Evolutionary conservation across 192 early-diverging fungal species (phyloP).

Genomic region (Blastocladiella britannica): DNA sequence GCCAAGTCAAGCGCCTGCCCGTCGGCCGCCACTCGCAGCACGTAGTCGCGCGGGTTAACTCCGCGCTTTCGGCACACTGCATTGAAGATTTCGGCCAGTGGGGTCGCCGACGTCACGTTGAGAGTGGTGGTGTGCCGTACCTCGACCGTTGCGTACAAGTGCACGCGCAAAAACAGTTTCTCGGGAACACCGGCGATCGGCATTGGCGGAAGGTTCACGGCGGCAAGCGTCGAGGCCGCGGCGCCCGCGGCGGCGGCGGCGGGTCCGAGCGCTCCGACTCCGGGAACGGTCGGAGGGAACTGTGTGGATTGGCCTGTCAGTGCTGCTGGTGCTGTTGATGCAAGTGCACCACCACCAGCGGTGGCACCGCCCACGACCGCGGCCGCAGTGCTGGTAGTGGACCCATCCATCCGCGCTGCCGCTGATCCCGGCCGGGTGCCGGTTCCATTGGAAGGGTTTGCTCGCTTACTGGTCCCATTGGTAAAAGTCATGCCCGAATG

Average conservation of each 20-base stretch:
- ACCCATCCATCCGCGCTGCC: too few relatives aligned
- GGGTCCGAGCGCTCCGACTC: slow-evolving; percentile 3
- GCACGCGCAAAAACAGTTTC: slow-evolving; percentile 27
- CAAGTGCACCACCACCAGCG: too few relatives aligned
- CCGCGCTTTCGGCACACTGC: slow-evolving; percentile 72
- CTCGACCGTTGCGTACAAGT: slow-evolving; percentile 45
- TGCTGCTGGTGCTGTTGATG: too few relatives aligned
- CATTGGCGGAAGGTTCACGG: not conserved
- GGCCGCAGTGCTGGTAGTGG: too few relatives aligned
- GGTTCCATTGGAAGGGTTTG: too few relatives aligned
- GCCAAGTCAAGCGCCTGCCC: not conserved
- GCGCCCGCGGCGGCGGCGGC: slow-evolving; percentile 1
- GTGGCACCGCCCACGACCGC: too few relatives aligned
- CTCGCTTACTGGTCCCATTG: slow-evolving; percentile 7
- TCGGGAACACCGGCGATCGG: not conserved
- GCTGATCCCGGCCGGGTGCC: too few relatives aligned
- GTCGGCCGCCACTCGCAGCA: slow-evolving; percentile 56
- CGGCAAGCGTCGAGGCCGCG: too few relatives aligned
- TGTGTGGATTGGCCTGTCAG: too few relatives aligned
- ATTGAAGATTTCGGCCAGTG: slow-evolving; percentile 60
- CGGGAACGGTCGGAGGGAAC: too few relatives aligned
- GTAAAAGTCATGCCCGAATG: too few relatives aligned
- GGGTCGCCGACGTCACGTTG: slow-evolving; percentile 42
- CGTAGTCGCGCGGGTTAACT: slow-evolving; percentile 64
- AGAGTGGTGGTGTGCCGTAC: slow-evolving; percentile 84